A percentile compares a stretch with the other conserved stretches of the same genome.
Evolutionary conservation across 768 basidiomycete species (phyloP).

Genomic region (Lepiota subincarnata): DNA sequence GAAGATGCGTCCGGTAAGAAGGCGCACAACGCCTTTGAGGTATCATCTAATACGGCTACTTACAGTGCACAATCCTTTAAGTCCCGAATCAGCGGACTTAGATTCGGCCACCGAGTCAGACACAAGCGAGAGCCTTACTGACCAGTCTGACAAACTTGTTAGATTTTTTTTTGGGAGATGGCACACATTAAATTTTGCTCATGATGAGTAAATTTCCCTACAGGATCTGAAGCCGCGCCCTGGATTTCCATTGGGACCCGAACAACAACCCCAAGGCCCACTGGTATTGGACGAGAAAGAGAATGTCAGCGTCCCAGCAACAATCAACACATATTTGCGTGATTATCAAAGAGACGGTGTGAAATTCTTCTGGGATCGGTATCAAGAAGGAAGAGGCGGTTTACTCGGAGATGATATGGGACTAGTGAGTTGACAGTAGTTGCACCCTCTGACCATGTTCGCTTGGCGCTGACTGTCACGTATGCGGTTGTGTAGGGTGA

Average conservation of each 20-base stretch:
- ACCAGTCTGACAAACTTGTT: constrained; percentile 12
- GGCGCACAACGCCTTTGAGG: background rate
- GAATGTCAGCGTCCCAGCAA: constrained; percentile 51
- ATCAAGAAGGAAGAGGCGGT: constrained; percentile 64
- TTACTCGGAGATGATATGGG: constrained; percentile 98
- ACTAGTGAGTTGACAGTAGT: constrained; percentile 35
- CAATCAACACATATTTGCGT: constrained; percentile 84
- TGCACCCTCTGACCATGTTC: background rate
- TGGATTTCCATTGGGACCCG: constrained; percentile 44
- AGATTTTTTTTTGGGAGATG: background rate
- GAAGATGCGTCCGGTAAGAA: constrained; percentile 12
- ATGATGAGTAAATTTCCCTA: background rate
- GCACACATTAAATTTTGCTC: background rate
- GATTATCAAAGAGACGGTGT: constrained; percentile 89
- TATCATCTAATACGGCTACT: background rate
- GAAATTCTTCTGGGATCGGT: constrained; percentile 74
- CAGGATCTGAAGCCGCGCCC: constrained; percentile 49
- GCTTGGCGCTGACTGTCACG: background rate
- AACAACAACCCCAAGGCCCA: constrained; percentile 39
- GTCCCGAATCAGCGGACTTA: constrained; percentile 8
- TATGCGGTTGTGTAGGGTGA: constrained; percentile 14
- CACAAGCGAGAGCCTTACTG: constrained; percentile 18
- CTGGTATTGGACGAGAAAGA: constrained; percentile 46
- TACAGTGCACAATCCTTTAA: background rate
- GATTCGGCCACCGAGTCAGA: constrained; percentile 45